Conservation (phyloP, 768 basidiomycete species). For the Zangia roseola region DNA sequence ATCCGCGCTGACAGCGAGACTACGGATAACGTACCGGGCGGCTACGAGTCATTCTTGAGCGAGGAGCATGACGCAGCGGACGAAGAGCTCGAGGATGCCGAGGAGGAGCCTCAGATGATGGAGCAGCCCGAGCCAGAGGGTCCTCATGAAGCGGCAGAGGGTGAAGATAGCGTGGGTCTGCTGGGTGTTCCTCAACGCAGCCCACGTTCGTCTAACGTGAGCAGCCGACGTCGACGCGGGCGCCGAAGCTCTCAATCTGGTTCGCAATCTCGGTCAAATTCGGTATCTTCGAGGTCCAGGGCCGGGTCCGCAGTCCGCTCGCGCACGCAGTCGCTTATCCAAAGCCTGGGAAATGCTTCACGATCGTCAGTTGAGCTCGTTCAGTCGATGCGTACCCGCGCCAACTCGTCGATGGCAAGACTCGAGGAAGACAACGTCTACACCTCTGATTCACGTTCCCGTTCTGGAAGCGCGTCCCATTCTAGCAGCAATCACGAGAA, state of each 20-base stretch:
- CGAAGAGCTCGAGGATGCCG: constrained; percentile 33
- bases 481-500: constrained; percentile 54
- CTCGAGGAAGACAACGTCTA: constrained; percentile 54
- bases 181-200: constrained; percentile 50
- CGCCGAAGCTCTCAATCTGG: constrained; percentile 38
- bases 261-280: constrained; percentile 29
- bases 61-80: constrained; percentile 29
- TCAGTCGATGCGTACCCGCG: constrained; percentile 47
- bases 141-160: constrained; percentile 58
- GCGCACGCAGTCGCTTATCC: constrained; percentile 65
- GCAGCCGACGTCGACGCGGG: constrained; percentile 33
- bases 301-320: constrained; percentile 57
- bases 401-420: constrained; percentile 68
- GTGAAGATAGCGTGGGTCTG: constrained; percentile 60
- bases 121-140: constrained; percentile 50
- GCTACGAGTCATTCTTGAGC: constrained; percentile 32
- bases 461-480: constrained; percentile 47
- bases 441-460: constrained; percentile 34
- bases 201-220: constrained; percentile 43
- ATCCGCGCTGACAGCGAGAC: constrained; percentile 30
- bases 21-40: constrained; percentile 26
- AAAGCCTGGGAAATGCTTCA: constrained; percentile 59
- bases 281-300: constrained; percentile 38
- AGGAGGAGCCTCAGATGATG: constrained; percentile 37
- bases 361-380: constrained; percentile 60